A percentile compares a stretch with the other conserved stretches of the same genome.
These are phyloP conservation scores for Balakata baccata DNA, from an alignment of 345 rosid genomes.

Conservation along the genomic window DNA sequence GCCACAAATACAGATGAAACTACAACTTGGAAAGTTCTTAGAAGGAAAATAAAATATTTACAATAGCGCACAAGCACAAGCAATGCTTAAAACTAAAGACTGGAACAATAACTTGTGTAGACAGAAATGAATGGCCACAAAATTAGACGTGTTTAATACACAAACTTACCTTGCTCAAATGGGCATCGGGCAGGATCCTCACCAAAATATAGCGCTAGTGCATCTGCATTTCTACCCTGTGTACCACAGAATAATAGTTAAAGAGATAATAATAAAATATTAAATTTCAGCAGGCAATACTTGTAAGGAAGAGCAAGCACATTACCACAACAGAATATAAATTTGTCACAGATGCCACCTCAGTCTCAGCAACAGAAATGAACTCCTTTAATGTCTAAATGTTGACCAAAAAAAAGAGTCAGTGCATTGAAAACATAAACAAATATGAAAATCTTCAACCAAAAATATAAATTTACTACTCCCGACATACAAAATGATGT, in stretches of 20 bases:
- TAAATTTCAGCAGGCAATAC: neutral
- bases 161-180: slow-evolving; percentile 85
- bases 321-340: slow-evolving; percentile 86
- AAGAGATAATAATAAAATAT: slow-evolving; percentile 7
- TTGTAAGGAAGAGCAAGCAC: neutral
- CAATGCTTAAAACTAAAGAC: neutral
- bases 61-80: neutral
- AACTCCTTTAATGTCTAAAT: slow-evolving; percentile 72
- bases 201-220: slow-evolving; percentile 85
- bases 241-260: slow-evolving; percentile 20
- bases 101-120: neutral
- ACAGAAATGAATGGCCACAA: neutral
- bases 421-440: slow-evolving; percentile 16
- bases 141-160: neutral
- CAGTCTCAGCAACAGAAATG: slow-evolving; percentile 68
- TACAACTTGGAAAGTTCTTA: too few species aligned
- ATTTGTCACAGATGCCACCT: slow-evolving; percentile 71
- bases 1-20: neutral
- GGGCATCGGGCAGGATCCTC: slow-evolving; percentile 98
- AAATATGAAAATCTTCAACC: neutral
- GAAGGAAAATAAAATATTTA: too few species aligned
- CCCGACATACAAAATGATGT: too few species aligned
- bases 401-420: slow-evolving; percentile 6
- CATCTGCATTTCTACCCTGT: slow-evolving; percentile 99
- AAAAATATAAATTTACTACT: too few species aligned